phyloP scores from a whole-genome alignment of 768 basidiomycete species.

The Panus rudis region DNA sequence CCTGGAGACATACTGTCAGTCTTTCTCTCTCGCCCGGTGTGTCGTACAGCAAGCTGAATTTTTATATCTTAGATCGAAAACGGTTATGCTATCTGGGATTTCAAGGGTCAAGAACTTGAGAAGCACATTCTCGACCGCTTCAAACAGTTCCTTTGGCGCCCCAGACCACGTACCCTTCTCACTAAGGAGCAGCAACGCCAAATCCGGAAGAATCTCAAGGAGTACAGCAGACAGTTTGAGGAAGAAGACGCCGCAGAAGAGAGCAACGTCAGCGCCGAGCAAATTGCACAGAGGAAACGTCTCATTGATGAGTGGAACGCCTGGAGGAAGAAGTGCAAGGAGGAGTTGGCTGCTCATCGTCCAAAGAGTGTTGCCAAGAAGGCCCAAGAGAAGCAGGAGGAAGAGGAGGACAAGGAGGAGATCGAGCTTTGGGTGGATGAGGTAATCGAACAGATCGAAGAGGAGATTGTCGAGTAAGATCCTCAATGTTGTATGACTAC shows the following conservation, averaged over 20 bases:
- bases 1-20: constrained; percentile 89
- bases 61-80: constrained; percentile 73
- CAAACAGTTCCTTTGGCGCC: constrained; percentile 99
- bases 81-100: constrained; percentile 96
- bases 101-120: constrained; percentile 92
- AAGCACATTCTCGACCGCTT: constrained; percentile 86
- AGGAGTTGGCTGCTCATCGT: constrained; percentile 52
- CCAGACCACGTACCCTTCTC: constrained; percentile 84
- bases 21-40: not conserved
- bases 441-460: constrained; percentile 87
- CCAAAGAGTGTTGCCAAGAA: constrained; percentile 29
- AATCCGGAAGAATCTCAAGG: constrained; percentile 82
- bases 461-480: constrained; percentile 61
- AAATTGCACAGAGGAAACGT: constrained; percentile 82
- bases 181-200: constrained; percentile 82
- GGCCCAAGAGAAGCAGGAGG: constrained; percentile 25
- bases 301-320: constrained; percentile 99
- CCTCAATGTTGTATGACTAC: too few relatives aligned
- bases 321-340: constrained; percentile 74
- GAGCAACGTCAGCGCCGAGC: constrained; percentile 89
- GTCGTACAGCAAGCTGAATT: not conserved
- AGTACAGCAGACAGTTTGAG: constrained; percentile 88
- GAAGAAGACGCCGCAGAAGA: constrained; percentile 97
- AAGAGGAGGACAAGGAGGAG: constrained; percentile 67
- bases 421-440: constrained; percentile 95